Evolutionary conservation across 495 filamentous ascomycete genomes (phyloP), one percentile per base, ranked within the genome.

Genomic region (Neurospora sp.): DNA sequence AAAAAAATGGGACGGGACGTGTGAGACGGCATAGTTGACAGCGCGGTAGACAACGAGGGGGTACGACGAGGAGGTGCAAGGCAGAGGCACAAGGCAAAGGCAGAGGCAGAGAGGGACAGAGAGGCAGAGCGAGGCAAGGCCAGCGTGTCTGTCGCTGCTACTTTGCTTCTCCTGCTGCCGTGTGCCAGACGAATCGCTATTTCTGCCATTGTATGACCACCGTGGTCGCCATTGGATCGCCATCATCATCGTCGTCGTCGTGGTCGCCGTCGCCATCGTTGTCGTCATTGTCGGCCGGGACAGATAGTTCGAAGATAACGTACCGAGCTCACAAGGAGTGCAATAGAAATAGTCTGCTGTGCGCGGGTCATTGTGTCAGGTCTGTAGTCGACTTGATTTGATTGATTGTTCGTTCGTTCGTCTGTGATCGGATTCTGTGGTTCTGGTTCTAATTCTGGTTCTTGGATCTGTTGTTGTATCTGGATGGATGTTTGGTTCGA

Each of bases 251-350:
- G 10, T 12, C 44, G 7, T 11, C 44, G n/a, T 5, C 46, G 2
- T 53, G n/a, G 10, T 53, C 46, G 42, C 8, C 42, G 18, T n/a
- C 42, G 18, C 5, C 42, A 18, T 44, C 41, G 12, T 18, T 14
- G 7, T 65, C 27, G 27, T 18, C 41, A 18, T 18, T 18, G 20
- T 48, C n/a, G 44, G 39, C 10, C 39, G 39, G 39, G 8, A 48
- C 18, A 48, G 48, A 14, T 12, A 12, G 7, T 11, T 14, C 20
- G 0, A 6, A 5, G 12, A 27, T 6, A 71, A 71, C 79, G 72
- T 81, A 98, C 95, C 35, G 95, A 97, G 80, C 92, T 92, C 79
- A 95, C 85, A 72, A 97, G 89, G 76, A 97, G 89, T 75, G 89
- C 89, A 73, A 96, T 85, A 53, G 94, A 97, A 80, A 97, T 89